Conservation (phyloP, 148 eudicot genomes). For the Chenopodium album region DNA sequence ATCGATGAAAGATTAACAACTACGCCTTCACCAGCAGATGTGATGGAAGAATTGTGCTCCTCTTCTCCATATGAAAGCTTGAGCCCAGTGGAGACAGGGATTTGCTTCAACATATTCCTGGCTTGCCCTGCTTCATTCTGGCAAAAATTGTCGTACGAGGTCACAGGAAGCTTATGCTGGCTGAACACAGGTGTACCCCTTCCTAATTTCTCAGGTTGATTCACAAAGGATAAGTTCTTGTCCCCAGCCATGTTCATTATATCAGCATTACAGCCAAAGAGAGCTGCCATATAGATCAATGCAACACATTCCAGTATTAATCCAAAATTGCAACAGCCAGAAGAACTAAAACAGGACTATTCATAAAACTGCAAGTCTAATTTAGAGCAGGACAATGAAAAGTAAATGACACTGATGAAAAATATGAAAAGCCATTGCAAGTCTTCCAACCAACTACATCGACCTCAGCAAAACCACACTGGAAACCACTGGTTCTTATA, state of each 20-base stretch:
- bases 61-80: slow-evolving; percentile 49
- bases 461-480: not conserved
- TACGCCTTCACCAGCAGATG: slow-evolving; percentile 39
- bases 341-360: not conserved
- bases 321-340: not conserved
- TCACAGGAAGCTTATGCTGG: slow-evolving; percentile 38
- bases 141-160: slow-evolving; percentile 22
- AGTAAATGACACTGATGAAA: not conserved
- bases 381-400: not conserved
- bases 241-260: slow-evolving; percentile 29
- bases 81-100: slow-evolving; percentile 50
- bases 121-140: slow-evolving; percentile 30
- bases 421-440: not conserved
- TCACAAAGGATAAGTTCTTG: slow-evolving; percentile 30
- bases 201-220: slow-evolving; percentile 30
- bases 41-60: slow-evolving; percentile 44
- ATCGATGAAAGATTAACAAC: slow-evolving; percentile 31
- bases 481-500: not conserved
- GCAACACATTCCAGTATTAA: slow-evolving; percentile 4
- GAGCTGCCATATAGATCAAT: slow-evolving; percentile 32
- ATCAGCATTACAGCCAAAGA: slow-evolving; percentile 30
- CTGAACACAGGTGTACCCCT: slow-evolving; percentile 20
- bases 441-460: not conserved
- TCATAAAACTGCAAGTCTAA: not conserved
- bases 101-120: slow-evolving; percentile 31